Evolutionary conservation across 2,329 filamentous ascomycete species (phyloP).

Genomic region (Ophiocordyceps camponoti-rufipedis): DNA sequence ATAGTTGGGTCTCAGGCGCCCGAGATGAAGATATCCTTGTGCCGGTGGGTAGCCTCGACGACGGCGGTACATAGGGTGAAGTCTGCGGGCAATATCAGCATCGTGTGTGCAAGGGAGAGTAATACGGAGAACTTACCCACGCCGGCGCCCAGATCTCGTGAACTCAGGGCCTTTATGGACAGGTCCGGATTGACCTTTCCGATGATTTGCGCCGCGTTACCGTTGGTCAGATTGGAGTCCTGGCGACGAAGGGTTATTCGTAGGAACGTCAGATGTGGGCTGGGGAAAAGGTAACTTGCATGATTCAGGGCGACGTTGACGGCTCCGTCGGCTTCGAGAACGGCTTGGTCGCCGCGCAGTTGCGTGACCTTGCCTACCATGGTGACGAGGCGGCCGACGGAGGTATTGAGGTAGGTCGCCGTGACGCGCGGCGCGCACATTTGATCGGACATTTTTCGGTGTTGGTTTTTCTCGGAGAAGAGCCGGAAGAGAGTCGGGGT

Average conservation of each 20-base stretch:
- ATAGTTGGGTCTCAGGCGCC: constrained; percentile 11
- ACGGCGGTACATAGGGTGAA: constrained; percentile 58
- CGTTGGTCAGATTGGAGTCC: constrained; percentile 52
- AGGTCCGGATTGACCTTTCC: constrained; percentile 64
- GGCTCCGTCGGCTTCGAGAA: constrained; percentile 62
- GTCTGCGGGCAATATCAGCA: constrained; percentile 30
- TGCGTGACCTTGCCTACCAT: constrained; percentile 73
- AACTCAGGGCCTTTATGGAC: constrained; percentile 49
- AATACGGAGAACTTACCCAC: constrained; percentile 40
- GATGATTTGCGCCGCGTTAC: constrained; percentile 58
- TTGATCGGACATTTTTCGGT: constrained; percentile 52
- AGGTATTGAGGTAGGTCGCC: constrained; percentile 59
- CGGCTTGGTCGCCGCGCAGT: constrained; percentile 62
- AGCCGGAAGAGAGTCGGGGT: no score
- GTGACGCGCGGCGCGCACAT: constrained; percentile 66
- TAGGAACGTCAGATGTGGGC: background rate
- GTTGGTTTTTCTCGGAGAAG: no score
- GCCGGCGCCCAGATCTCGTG: constrained; percentile 47
- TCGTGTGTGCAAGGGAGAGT: background rate
- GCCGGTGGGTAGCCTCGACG: constrained; percentile 69
- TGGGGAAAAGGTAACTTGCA: constrained; percentile 1
- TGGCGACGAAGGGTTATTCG: constrained; percentile 11
- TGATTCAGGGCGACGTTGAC: constrained; percentile 34
- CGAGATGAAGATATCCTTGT: constrained; percentile 62
- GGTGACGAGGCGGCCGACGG: constrained; percentile 58